These are phyloP conservation scores for Leccinum longicurvipes DNA, from an alignment of 768 basidiomycete genomes.

Conservation along the genomic window DNA sequence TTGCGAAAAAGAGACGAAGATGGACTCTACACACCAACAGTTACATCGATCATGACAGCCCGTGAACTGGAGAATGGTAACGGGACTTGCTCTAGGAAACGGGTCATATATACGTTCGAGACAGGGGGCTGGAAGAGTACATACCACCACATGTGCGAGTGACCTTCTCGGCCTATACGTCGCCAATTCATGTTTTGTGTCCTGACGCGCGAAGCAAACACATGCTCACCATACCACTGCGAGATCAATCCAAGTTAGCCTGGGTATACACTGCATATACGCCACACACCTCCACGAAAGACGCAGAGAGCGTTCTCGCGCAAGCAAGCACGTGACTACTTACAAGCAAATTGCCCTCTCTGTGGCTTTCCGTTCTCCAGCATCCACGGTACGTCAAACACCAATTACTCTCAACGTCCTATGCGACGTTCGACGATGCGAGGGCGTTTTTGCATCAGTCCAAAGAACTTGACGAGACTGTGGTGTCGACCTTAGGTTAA, in stretches of 20 bases:
- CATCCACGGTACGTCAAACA: slow-evolving; percentile 47
- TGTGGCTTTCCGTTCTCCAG: slow-evolving; percentile 95
- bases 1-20: slow-evolving; percentile 35
- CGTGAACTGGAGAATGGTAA: slow-evolving; percentile 64
- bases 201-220: neutral
- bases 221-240: slow-evolving; percentile 74
- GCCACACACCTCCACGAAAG: slow-evolving; percentile 71
- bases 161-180: slow-evolving; percentile 81
- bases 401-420: neutral
- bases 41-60: slow-evolving; percentile 91
- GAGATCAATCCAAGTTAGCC: slow-evolving; percentile 2
- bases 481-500: slow-evolving; percentile 68
- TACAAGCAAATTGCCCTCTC: slow-evolving; percentile 55
- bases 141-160: slow-evolving; percentile 85
- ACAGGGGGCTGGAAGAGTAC: slow-evolving; percentile 10
- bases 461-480: slow-evolving; percentile 73
- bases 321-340: neutral
- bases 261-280: neutral
- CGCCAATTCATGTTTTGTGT: neutral
- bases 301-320: slow-evolving; percentile 78
- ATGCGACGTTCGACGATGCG: slow-evolving; percentile 68
- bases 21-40: slow-evolving; percentile 54
- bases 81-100: slow-evolving; percentile 70
- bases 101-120: neutral
- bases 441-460: slow-evolving; percentile 74